Base-by-base conservation (phyloP, 176 grass and related monocot genomes). In the Oryza glaberrima region DNA sequence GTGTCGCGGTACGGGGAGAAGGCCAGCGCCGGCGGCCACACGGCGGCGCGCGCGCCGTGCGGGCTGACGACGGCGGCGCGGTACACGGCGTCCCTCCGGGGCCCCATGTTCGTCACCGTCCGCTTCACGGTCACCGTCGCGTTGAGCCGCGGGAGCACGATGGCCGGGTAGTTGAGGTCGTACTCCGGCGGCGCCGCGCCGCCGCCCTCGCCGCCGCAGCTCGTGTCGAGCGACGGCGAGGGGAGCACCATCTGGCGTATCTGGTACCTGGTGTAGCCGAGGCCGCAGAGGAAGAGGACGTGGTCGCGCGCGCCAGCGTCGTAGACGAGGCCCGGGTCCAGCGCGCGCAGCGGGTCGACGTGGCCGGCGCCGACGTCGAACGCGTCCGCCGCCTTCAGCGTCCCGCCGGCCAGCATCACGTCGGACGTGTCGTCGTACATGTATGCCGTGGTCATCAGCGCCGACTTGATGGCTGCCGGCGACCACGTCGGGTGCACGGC, bases 371-470 rank as follows among this genome's bases (percentile, higher is more conserved):
- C 96, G 7, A 94, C 76, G 80, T 99, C 96, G 48, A 96, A 96
- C n/a, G 93, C 85, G 81, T 94, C 93, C 20, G 80, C 86, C 13
- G 91, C 67, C 80, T 94, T 95, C 79, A 90, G 52, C 20, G 96
- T 92, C 47, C 93, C 96, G 14, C 90, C 91, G 26, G 93, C 88
- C 19, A 91, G 81, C 66, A 96, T 94, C 11, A 52, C 77, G 44
- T 96, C 93, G 1, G 78, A 85, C 46, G 91, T 96, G 64, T 86
- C 88, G 82, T 95, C 91, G 61, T 61, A 83, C 75, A 52, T 81
- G 88, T 94, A 92, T 17, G 93, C 93, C 69, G 96, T 90, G 63
- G 96, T 96, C 96, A 99, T 99, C 40, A 99, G 65, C 3, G 93
- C 82, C n/a, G 93, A 99, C 83, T 92, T 95, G 71, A 99, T 85